Base-by-base conservation (phyloP, 2,329 filamentous ascomycete species). In the Escovopsis weberi region DNA sequence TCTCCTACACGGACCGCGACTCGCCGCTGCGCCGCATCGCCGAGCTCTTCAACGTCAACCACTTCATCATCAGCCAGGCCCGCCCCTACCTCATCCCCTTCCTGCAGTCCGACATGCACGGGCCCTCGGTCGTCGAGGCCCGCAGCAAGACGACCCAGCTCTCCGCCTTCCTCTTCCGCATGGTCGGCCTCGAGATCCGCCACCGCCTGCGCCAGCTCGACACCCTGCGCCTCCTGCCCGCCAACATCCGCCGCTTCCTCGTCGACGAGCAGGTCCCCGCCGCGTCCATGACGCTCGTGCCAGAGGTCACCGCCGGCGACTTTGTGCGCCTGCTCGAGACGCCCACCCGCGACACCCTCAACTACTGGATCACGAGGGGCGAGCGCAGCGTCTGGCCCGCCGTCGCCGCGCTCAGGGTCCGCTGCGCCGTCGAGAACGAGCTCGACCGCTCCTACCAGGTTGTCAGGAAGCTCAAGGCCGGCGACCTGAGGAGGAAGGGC, bases 51-150 rank as follows among this genome's bases (percentile, higher is more conserved):
- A 93, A 93, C 57, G 85, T 93, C 42, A 93, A 94, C 57, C 88
- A 95, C 65, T 95, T 93, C 63, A 86, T 96, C 49, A 79, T 96
- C 50, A 91, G 84, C 50, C 89, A 95, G 64, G 87, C 89, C 1
- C 74, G 88, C 3, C 89, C 89, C 0, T 94, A 94, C 59, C 69
- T 94, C 12, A 80, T 89, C 26, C 88, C 88, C 0, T 91, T 94
- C 53, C 69, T 93, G 5, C 78, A 82, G 47, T 82, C 80, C 38
- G 84, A 89, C 51, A 78, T 88, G 65, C 83, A 88, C 59, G 80
- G 82, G 4, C 81, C 84, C 1, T 75, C 76, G 51, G 73, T 70
- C 56, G 73, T 67, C 51, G 74, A 67, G 59, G 76, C 67, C 48
- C 74, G 66, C 53, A 75, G 65, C 60, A 73, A 65, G 64, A 72